phyloP scores from a whole-genome alignment of 1,284 basidiomycete genomes.

The Ustilago curta region DNA sequence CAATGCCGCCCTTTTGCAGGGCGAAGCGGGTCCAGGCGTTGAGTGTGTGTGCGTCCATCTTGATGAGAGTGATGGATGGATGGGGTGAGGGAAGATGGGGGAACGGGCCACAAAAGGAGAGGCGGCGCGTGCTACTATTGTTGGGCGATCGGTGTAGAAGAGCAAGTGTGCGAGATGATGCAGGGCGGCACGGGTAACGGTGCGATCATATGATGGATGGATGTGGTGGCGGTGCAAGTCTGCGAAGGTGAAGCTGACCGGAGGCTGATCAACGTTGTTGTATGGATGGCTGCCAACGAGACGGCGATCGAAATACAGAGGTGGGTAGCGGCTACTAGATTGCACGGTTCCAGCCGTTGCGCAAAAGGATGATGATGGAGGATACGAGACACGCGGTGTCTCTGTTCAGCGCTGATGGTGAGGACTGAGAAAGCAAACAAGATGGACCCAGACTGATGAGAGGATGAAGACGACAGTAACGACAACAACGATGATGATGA shows the following conservation, averaged over 20 bases:
- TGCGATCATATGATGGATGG: slow-evolving; percentile 1
- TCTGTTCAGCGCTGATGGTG: neutral
- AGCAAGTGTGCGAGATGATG: neutral
- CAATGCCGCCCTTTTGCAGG: slow-evolving; percentile 67
- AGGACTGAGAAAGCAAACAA: neutral
- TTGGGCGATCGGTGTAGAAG: neutral
- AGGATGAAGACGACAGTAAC: neutral
- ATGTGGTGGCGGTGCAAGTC: neutral
- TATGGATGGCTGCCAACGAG: neutral
- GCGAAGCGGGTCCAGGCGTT: slow-evolving; percentile 69
- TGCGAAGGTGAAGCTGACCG: neutral
- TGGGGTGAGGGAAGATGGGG: neutral
- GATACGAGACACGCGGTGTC: slow-evolving; percentile 5
- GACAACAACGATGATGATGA: neutral
- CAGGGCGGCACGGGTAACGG: neutral
- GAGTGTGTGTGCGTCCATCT: slow-evolving; percentile 67
- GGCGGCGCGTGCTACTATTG: slow-evolving; percentile 2
- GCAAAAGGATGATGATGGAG: neutral
- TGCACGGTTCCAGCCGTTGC: slow-evolving; percentile 9
- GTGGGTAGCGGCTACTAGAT: neutral
- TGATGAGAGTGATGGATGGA: slow-evolving; percentile 2
- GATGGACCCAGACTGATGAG: neutral
- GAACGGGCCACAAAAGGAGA: neutral
- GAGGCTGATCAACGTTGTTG: neutral
- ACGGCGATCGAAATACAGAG: neutral